These are phyloP conservation scores for Spironucleus salmonicida DNA, from an alignment of 208 protist genomes.

Conservation along the genomic window DNA sequence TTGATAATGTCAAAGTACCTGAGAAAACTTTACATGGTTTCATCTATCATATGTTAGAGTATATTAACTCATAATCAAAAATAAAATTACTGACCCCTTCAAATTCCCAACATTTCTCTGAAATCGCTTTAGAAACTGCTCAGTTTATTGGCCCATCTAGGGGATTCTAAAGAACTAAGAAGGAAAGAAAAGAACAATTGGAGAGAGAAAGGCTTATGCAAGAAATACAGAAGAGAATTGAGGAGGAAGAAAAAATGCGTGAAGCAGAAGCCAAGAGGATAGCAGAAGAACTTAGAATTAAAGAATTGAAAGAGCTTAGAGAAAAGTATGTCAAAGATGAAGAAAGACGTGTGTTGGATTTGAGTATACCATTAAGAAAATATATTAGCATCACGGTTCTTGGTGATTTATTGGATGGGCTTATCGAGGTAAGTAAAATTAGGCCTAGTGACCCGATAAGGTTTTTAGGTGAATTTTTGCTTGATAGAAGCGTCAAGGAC, in stretches of 20 bases:
- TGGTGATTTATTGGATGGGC: background rate
- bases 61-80: too few species aligned
- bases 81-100: too few species aligned
- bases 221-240: background rate
- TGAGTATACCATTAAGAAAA: background rate
- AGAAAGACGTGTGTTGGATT: background rate
- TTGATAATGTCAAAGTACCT: background rate
- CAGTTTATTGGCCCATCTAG: background rate
- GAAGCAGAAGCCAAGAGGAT: background rate
- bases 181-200: background rate
- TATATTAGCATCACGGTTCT: background rate
- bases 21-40: background rate
- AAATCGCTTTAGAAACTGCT: background rate
- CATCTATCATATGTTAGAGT: too few species aligned
- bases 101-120: background rate
- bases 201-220: background rate
- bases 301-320: background rate
- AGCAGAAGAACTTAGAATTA: background rate
- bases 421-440: background rate
- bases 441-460: background rate
- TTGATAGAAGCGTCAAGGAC: background rate
- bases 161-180: background rate
- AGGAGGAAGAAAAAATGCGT: background rate
- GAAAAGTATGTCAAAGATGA: background rate
- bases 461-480: background rate